Evolutionary conservation across 768 basidiomycete genomes (phyloP).

Genomic region (Gymnopilus dilepis): DNA sequence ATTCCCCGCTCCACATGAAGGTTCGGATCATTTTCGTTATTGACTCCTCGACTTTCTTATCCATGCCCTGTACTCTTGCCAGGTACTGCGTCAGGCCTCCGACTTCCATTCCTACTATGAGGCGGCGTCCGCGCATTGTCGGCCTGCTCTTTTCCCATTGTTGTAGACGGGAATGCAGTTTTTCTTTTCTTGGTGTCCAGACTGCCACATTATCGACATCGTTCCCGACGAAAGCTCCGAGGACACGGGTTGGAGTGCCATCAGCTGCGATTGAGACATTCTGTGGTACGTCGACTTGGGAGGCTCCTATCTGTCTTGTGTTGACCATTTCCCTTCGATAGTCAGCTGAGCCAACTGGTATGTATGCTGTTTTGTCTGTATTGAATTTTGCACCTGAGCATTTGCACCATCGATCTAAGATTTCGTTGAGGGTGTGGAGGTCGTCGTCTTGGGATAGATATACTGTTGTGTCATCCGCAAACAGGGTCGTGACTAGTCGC

Average conservation of each 20-base stretch:
- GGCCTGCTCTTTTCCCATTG: conserved; percentile 35
- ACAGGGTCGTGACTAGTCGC: conserved; percentile 36
- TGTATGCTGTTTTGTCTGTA: conserved; percentile 38
- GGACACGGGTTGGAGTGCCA: conserved; percentile 30
- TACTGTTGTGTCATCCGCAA: no score
- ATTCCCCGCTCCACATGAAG: conserved; percentile 33
- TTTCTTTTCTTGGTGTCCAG: conserved; percentile 35
- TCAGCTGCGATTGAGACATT: conserved; percentile 34
- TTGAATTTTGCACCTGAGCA: conserved; percentile 50
- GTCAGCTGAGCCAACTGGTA: conserved; percentile 15
- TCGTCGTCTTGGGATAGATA: no score
- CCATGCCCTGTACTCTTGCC: conserved; percentile 42
- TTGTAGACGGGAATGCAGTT: conserved; percentile 24
- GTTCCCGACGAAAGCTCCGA: conserved; percentile 41
- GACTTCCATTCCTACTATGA: conserved; percentile 26
- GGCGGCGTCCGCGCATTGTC: conserved; percentile 30
- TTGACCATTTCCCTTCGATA: conserved; percentile 5
- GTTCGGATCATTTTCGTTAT: conserved; percentile 25
- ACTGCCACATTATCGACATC: conserved; percentile 16
- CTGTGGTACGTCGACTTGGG: conserved; percentile 15
- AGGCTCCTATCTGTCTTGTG: conserved; percentile 9
- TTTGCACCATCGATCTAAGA: conserved; percentile 45
- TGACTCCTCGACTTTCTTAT: conserved; percentile 23
- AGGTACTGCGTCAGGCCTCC: conserved; percentile 42
- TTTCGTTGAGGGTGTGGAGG: conserved; percentile 23